Evolutionary conservation across 306 rosid genomes (phyloP), one percentile per base, ranked within the genome.

Genomic region (Quercus engelmannii): DNA sequence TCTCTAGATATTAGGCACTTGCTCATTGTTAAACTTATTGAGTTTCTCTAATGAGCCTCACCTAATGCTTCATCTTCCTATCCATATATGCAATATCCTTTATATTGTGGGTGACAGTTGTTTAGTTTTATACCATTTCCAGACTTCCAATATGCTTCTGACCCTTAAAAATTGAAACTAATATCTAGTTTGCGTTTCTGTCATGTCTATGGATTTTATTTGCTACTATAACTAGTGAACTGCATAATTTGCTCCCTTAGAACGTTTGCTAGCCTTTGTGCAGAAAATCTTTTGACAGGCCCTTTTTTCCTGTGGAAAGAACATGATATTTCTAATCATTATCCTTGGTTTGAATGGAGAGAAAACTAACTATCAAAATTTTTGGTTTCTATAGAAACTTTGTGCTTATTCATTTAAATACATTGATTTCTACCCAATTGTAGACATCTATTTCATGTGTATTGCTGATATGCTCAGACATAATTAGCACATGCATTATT

Each of bases 401-500:
- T 23, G 18, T 41, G 54, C 59, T 58, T 28, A 26, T 10, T 19
- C 21, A 15, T 19, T 31, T 15, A 17, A 65, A 65, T 65, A 26
- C 69, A 17, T 65, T 21, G 26, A 33, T 67, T 67, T 19, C 25
- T 28, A 67, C 13, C 38, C 51, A 64, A 28, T 15, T 64, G 70
- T 75, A 51, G 38, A 10, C 71, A 71, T 38, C 20, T 52, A 18
- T 18, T 55, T 72, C 62, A 73, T 70, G 56, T 14, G 64, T 73
- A 61, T 74, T 67, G 52, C 55, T 64, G 70, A 51, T 74, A 33
- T 25, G 52, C 54, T 77, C 64, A 51, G 19, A 35, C 18, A 61
- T 62, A 57, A 77, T 78, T 76, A 41, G 30, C 55, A 38, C 21
- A 26, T 55, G 57, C 26, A 74, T 33, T 70, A 74, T 35, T 75